Evolutionary conservation across 306 rosid species (phyloP).

Genomic region (Vicia sativa): DNA sequence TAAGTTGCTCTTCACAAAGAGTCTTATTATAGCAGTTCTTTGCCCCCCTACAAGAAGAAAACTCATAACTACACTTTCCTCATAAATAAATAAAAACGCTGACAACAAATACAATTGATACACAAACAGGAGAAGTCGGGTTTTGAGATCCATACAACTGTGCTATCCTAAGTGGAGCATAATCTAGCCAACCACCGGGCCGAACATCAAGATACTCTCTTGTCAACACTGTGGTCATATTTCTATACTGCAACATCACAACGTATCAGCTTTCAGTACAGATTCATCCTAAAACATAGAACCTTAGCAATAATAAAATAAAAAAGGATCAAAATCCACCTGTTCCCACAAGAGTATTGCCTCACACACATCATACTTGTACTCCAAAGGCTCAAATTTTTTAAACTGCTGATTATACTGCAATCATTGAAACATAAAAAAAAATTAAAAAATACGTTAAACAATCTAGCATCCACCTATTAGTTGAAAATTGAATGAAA

Average conservation of each 20-base stretch:
- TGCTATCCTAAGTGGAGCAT: slow-evolving; percentile 89
- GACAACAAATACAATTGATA: slow-evolving; percentile 8
- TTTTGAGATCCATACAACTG: slow-evolving; percentile 65
- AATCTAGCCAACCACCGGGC: slow-evolving; percentile 90
- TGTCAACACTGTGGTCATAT: slow-evolving; percentile 94
- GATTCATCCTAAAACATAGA: slow-evolving; percentile 11
- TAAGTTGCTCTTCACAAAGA: slow-evolving; percentile 87
- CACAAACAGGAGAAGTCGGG: slow-evolving; percentile 19
- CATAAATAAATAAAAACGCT: slow-evolving; percentile 24
- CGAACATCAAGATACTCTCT: slow-evolving; percentile 89
- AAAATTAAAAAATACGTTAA: not conserved
- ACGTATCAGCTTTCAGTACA: slow-evolving; percentile 48
- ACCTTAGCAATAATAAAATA: slow-evolving; percentile 7
- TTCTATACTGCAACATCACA: slow-evolving; percentile 74
- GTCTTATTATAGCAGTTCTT: slow-evolving; percentile 76
- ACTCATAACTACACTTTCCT: slow-evolving; percentile 24
- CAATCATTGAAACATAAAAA: slow-evolving; percentile 30
- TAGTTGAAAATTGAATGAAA: slow-evolving; percentile 19
- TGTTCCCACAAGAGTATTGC: slow-evolving; percentile 91
- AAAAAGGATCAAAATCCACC: slow-evolving; percentile 54
- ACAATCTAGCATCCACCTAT: slow-evolving; percentile 32
- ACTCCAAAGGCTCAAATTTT: slow-evolving; percentile 81
- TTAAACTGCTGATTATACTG: slow-evolving; percentile 94
- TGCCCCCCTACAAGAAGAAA: slow-evolving; percentile 58
- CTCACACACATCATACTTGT: slow-evolving; percentile 77